Base-by-base conservation (phyloP, 2,329 filamentous ascomycete genomes). In the Helicocarpus griseus region DNA sequence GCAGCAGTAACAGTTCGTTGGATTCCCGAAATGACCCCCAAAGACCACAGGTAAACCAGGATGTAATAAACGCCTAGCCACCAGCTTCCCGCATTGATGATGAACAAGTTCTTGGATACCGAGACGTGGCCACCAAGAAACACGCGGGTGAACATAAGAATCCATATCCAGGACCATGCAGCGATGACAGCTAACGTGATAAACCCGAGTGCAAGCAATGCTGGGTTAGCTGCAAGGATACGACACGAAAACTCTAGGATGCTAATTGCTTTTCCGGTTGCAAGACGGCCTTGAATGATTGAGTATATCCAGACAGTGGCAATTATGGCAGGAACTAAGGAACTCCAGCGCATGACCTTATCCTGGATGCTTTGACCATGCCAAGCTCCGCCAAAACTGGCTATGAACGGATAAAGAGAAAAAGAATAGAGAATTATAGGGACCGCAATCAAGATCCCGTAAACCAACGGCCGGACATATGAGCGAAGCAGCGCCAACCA, bases 21-120 rank as follows among this genome's bases (percentile, higher is more conserved):
- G 21, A 97, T 80, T 17, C 89, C 89, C 52, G 89, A 85, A 64
- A 95, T 83, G 52, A 97, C 81, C 2, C 87, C 86, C 39, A 96
- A 75, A 0, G 89, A 93, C 93, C 93, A 98, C 59, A 97, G 83
- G 69, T 96, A 97, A 74, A 96, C 86, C 53, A 97, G 73, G 58
- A 96, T 81, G 71, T 96, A 98, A 66, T 85, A 95, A 22, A 82
- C 78, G n/a, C 87, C 93, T 3, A 98, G 77, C 87, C 89, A 95
- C 91, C 91, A 97, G 61, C 85, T 95, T 54, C 88, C 89, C 17
- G 86, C 73, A 63, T 89, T 86, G 63, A 97, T 89, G 61, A 95
- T 79, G 69, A 94, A 96, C 39, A 83, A 73, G 54, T 70, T 73
- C 54, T 78, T 80, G 11, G 54, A 46, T 17, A 66, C 63, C 9